These are phyloP conservation scores for Epichloe aotearoae DNA, from an alignment of 2,329 filamentous ascomycete genomes.

Conservation along the genomic window DNA sequence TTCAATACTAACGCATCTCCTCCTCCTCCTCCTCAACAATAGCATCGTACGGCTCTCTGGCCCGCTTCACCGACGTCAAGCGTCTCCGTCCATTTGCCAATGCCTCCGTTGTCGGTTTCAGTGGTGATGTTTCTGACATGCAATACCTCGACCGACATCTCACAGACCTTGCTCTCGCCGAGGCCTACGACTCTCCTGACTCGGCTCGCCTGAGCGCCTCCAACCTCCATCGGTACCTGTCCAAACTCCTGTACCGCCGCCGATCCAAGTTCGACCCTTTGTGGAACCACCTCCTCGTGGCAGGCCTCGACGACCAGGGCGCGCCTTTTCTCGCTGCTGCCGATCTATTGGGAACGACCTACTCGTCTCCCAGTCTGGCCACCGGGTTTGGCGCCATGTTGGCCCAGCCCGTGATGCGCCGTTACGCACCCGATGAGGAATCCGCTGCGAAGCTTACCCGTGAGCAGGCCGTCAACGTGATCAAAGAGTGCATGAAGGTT, in stretches of 20 bases:
- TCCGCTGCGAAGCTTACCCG: slow-evolving; percentile 55
- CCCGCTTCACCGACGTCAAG: slow-evolving; percentile 93
- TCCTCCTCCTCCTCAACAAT: slow-evolving; percentile 5
- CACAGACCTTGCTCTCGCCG: slow-evolving; percentile 70
- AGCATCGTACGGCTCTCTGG: slow-evolving; percentile 96
- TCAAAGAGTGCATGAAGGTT: slow-evolving; percentile 97
- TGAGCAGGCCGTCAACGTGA: slow-evolving; percentile 65
- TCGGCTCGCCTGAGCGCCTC: slow-evolving; percentile 59
- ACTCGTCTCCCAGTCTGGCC: slow-evolving; percentile 73
- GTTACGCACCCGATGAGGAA: slow-evolving; percentile 71
- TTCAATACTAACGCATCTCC: background rate
- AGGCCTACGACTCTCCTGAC: slow-evolving; percentile 56
- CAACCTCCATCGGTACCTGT: slow-evolving; percentile 92
- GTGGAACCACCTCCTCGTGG: slow-evolving; percentile 92
- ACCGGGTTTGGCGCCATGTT: slow-evolving; percentile 91
- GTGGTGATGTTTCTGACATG: slow-evolving; percentile 97
- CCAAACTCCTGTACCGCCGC: slow-evolving; percentile 91
- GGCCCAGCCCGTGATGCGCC: slow-evolving; percentile 81
- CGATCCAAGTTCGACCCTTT: slow-evolving; percentile 93
- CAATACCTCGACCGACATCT: slow-evolving; percentile 93
- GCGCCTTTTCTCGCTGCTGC: slow-evolving; percentile 84
- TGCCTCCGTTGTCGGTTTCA: slow-evolving; percentile 78
- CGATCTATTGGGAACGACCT: slow-evolving; percentile 88
- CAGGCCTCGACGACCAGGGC: slow-evolving; percentile 65
- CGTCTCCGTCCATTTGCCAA: slow-evolving; percentile 82